Evolutionary conservation across 225 moss, liverwort and hornwort genomes (phyloP), one percentile per base, ranked within the genome.

Genomic region (Polytrichum formosum): DNA sequence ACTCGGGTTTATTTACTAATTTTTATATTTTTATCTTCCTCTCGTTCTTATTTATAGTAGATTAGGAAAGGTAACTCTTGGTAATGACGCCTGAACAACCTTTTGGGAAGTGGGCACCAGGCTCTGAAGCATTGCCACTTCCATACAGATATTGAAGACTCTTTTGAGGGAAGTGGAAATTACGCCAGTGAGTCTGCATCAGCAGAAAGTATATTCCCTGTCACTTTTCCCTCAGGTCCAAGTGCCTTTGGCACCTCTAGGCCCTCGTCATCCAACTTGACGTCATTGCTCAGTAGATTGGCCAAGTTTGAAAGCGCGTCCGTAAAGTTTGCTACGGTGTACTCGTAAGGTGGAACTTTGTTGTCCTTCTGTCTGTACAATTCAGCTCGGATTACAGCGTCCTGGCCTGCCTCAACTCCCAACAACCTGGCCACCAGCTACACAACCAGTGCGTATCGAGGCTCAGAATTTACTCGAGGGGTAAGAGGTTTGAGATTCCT

Each of bases 331-430:
- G 78, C 72, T 0, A 87, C 69, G 1, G 84, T 84, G 28, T 76
- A 75, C 2, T 5, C 5, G 63, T 81, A 84, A 1, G 84, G 87
- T 10, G 56, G 31, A 62, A 87, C 87, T 18, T 23, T 72, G n/a
- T 2, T 0, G 17, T 75, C 56, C 53, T 77, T 83, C 33, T 71
- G 68, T 55, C 79, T 70, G 35, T 87, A 87, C 25, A 84, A 29
- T 76, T 78, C 78, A 4, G 81, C 73, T 16, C 84, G 73, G 29
- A 81, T 75, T 5, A 87, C 61, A 5, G 84, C 84, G 28, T 87
- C 87, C 55, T 84, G 84, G 10, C 81, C 87, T 5, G 87, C 55
- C 31, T 84, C 84, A 28, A 87, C 76, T 61, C 76, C 87, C 62
- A 83, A 30, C 63, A 87, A 72, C 19, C 71, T 26, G 2, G 79